phyloP scores from a whole-genome alignment of 306 rosid genomes.

The Sicyos baderoa region DNA sequence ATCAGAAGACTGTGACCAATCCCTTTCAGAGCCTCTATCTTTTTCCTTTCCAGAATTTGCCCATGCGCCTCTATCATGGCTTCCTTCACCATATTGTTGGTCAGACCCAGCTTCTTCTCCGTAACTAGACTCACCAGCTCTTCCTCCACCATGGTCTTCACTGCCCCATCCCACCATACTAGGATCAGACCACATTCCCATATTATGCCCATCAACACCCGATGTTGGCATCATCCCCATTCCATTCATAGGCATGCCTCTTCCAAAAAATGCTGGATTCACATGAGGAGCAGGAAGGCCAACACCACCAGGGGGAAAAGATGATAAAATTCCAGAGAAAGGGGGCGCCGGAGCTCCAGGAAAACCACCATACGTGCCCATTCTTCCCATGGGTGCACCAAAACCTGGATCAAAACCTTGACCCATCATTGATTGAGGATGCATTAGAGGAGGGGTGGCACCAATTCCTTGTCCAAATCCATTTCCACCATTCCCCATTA shows the following conservation, averaged over 20 bases:
- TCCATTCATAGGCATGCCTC: conserved; percentile 93
- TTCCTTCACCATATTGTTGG: conserved; percentile 80
- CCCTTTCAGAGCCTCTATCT: conserved; percentile 90
- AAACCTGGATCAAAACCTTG: conserved; percentile 95
- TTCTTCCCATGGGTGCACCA: conserved; percentile 87
- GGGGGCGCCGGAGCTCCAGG: conserved; percentile 83
- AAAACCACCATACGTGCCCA: conserved; percentile 87
- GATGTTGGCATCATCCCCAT: conserved; percentile 95
- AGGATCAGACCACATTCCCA: conserved; percentile 99
- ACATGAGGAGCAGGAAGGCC: conserved; percentile 98
- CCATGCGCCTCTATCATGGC: conserved; percentile 88
- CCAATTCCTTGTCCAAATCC: conserved; percentile 93
- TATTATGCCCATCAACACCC: conserved; percentile 82
- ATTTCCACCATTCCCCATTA: conserved; percentile 83
- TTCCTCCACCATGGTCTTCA: conserved; percentile 80
- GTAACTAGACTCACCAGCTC: conserved; percentile 86
- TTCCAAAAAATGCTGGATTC: conserved; percentile 91
- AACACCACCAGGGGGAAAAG: conserved; percentile 76
- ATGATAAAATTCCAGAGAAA: conserved; percentile 72
- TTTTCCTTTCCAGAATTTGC: conserved; percentile 70
- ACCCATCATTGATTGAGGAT: conserved; percentile 84
- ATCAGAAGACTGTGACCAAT: conserved; percentile 91
- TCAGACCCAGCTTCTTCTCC: conserved; percentile 98
- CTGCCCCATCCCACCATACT: conserved; percentile 91
- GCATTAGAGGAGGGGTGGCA: conserved; percentile 68